These are phyloP conservation scores for Fusarium chuoi DNA, from an alignment of 2,329 filamentous ascomycete species.

Conservation along the genomic window DNA sequence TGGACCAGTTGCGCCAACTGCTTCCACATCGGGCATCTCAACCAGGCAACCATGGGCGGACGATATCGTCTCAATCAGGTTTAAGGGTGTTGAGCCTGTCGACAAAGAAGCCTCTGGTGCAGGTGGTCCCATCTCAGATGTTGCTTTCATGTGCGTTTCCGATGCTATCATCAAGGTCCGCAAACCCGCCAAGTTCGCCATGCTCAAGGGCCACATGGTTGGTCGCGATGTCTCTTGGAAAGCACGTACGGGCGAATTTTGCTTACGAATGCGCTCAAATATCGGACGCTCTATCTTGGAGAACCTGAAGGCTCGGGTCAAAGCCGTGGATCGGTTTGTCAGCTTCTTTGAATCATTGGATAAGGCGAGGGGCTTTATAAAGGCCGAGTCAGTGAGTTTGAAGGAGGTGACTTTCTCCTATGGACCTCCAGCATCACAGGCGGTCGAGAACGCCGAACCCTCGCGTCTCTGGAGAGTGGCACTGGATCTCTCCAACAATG, in stretches of 20 bases:
- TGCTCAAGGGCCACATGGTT: conserved; percentile 66
- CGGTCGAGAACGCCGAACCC: not conserved
- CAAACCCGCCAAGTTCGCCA: conserved; percentile 63
- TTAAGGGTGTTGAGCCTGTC: conserved; percentile 56
- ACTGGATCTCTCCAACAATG: conserved; percentile 64
- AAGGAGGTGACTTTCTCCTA: conserved; percentile 77
- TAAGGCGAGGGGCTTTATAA: conserved; percentile 63
- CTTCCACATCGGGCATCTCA: conserved; percentile 27
- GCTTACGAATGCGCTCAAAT: conserved; percentile 66
- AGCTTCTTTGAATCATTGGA: conserved; percentile 75
- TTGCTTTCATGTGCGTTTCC: conserved; percentile 53
- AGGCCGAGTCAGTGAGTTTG: conserved; percentile 69
- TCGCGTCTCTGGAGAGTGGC: conserved; percentile 61
- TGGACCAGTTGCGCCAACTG: conserved; percentile 38
- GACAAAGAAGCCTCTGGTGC: conserved; percentile 19
- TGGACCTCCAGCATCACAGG: conserved; percentile 46
- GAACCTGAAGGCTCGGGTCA: conserved; percentile 68
- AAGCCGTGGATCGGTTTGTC: conserved; percentile 76
- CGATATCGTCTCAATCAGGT: conserved; percentile 68
- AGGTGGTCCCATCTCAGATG: conserved; percentile 10
- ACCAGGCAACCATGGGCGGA: conserved; percentile 64
- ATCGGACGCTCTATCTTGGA: conserved; percentile 69
- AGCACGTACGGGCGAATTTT: conserved; percentile 68
- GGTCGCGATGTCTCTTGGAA: conserved; percentile 70
- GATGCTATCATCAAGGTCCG: conserved; percentile 67